These are phyloP conservation scores for Kwoniella heveanensis DNA, from an alignment of 768 basidiomycete genomes.

Conservation along the genomic window DNA sequence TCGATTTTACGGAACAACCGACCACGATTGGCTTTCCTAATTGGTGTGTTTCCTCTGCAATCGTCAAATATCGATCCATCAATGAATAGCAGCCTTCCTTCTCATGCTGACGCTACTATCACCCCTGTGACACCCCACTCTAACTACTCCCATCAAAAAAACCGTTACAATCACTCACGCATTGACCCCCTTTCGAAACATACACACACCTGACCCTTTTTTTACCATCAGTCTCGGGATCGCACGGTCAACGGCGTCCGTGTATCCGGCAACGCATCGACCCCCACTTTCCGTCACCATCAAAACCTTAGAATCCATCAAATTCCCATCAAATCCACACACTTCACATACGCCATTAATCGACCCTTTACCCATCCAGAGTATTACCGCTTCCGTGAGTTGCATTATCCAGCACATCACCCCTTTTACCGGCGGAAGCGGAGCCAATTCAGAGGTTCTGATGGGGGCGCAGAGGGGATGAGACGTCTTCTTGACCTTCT, in stretches of 20 bases:
- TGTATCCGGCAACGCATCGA: slow-evolving; percentile 16
- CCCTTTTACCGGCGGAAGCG: slow-evolving; percentile 9
- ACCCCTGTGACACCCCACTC: not conserved
- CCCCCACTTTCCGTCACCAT: slow-evolving; percentile 10
- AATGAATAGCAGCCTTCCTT: too few species aligned
- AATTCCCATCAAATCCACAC: slow-evolving; percentile 1
- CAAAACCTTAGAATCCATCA: not conserved
- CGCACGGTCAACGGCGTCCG: slow-evolving; percentile 13
- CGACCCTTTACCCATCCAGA: not conserved
- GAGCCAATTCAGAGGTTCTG: slow-evolving; percentile 12
- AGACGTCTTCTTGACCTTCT: not conserved
- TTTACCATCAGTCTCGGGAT: slow-evolving; percentile 3
- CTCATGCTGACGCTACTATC: slow-evolving; percentile 5
- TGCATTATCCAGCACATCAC: not conserved
- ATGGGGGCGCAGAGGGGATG: slow-evolving; percentile 9
- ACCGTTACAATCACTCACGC: not conserved
- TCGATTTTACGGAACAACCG: too few species aligned
- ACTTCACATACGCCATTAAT: not conserved
- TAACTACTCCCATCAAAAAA: not conserved
- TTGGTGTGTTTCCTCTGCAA: not conserved
- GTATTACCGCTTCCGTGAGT: not conserved
- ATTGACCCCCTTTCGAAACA: not conserved
- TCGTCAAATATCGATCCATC: too few species aligned
- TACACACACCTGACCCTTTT: not conserved
- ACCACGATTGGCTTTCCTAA: not conserved